These are phyloP conservation scores for Zygosaccharomyces bailii DNA, from an alignment of 805 yeast genomes.

Conservation along the genomic window DNA sequence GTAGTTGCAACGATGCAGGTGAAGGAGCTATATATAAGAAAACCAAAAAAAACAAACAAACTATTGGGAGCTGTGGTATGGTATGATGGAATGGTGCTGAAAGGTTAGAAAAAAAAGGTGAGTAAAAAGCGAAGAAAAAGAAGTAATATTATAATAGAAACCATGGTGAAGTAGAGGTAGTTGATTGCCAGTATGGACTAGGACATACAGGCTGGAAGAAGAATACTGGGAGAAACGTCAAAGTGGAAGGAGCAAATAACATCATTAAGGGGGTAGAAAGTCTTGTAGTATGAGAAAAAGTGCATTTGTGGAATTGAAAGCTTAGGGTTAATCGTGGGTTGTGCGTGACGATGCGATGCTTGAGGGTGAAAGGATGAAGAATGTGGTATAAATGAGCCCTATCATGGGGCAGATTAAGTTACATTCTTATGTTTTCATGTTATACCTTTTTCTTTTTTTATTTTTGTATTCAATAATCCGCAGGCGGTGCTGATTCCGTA, in stretches of 20 bases:
- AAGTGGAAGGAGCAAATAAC: constrained; percentile 5
- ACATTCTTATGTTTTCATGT: not conserved
- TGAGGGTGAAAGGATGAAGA: not conserved
- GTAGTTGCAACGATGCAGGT: constrained; percentile 6
- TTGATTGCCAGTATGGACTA: constrained; percentile 1
- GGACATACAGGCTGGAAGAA: constrained; percentile 4
- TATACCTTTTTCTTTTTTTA: not conserved
- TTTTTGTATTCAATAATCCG: not conserved
- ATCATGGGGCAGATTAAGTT: not conserved
- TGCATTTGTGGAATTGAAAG: constrained; percentile 2
- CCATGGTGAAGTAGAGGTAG: not conserved
- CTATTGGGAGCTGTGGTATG: not conserved
- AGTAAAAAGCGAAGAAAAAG: constrained; percentile 1
- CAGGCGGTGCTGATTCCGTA: not conserved
- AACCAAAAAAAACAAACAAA: not conserved
- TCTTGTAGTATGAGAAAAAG: constrained; percentile 1
- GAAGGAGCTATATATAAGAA: not conserved
- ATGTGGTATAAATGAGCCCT: not conserved
- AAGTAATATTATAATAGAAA: not conserved
- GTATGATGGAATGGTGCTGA: not conserved
- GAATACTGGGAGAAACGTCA: constrained; percentile 1
- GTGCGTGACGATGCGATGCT: constrained; percentile 7
- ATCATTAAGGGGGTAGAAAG: not conserved
- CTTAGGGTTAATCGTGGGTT: not conserved
- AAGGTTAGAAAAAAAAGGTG: not conserved